Conservation (phyloP, 805 yeast genomes). For the Monosporozyma unispora region DNA sequence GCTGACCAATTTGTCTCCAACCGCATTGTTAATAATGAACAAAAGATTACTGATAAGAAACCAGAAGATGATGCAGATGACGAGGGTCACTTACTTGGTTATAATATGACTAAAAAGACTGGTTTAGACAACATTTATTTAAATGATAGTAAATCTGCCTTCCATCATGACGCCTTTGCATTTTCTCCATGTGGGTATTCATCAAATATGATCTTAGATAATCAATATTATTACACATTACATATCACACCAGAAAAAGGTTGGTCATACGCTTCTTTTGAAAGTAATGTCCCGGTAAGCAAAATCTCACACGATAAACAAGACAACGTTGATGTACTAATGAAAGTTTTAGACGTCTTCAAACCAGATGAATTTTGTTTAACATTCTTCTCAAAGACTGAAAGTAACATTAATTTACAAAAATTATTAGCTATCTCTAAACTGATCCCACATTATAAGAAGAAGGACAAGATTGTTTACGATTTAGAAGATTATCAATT, state of each 20-base stretch:
- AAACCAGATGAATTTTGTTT: conserved; percentile 68
- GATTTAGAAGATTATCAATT: conserved; percentile 68
- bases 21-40: conserved; percentile 24
- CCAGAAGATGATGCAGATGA: conserved; percentile 18
- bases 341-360: conserved; percentile 53
- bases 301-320: conserved; percentile 29
- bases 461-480: conserved; percentile 60
- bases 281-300: conserved; percentile 62
- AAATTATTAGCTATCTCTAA: conserved; percentile 28
- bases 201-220: conserved; percentile 66
- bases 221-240: conserved; percentile 64
- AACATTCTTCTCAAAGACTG: conserved; percentile 37
- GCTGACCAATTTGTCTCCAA: conserved; percentile 53
- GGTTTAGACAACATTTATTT: conserved; percentile 53
- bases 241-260: conserved; percentile 93
- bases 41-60: conserved; percentile 2
- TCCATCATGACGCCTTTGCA: conserved; percentile 76
- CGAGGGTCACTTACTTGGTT: conserved; percentile 73
- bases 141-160: conserved; percentile 15
- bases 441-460: conserved; percentile 36
- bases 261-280: conserved; percentile 95
- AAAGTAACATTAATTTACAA: conserved; percentile 27
- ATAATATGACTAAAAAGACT: conserved; percentile 52
- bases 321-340: conserved; percentile 46
- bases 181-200: conserved; percentile 94